Evolutionary conservation across 139 green algal species (phyloP).

Genomic region (Pedinophyceae sp.): DNA sequence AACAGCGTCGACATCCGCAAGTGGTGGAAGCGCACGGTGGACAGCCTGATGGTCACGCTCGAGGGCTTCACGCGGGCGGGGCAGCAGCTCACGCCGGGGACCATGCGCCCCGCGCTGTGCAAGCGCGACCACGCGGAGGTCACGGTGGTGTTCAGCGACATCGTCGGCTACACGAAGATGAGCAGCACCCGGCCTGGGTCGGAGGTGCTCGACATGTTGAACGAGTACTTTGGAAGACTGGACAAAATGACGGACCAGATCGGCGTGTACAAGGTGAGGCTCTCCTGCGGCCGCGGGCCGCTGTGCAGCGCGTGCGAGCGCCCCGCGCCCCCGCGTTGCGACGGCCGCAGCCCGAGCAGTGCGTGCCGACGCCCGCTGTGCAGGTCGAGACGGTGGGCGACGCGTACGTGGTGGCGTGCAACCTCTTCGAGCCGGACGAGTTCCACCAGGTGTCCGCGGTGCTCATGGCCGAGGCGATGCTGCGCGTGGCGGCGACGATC

Average conservation of each 20-base stretch:
- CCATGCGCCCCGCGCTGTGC: too few species aligned
- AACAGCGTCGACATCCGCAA: too few species aligned
- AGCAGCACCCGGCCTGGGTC: background rate
- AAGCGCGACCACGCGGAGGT: conserved; percentile 2
- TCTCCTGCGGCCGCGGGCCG: too few species aligned
- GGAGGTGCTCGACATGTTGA: conserved; percentile 9
- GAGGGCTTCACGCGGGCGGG: too few species aligned
- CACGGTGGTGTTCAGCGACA: conserved; percentile 16
- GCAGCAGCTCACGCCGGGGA: too few species aligned
- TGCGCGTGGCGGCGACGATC: background rate
- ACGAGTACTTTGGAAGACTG: conserved; percentile 9
- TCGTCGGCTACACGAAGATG: conserved; percentile 16
- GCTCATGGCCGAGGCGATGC: background rate
- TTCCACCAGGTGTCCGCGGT: background rate
- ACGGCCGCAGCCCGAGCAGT: too few species aligned
- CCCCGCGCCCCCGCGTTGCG: too few species aligned
- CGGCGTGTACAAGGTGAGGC: conserved; percentile 15
- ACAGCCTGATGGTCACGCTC: too few species aligned
- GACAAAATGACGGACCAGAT: conserved; percentile 10
- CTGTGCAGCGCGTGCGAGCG: too few species aligned
- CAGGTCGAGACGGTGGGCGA: conserved; percentile 18
- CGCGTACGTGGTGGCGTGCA: conserved; percentile 4
- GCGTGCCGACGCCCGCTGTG: too few species aligned
- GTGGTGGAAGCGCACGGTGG: too few species aligned
- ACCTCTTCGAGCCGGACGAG: background rate